Percentiles rank a stretch among this genome's conserved stretches.
phyloP scores from a whole-genome alignment of 2,329 filamentous ascomycete species.

The Byssochlamys sp. region DNA sequence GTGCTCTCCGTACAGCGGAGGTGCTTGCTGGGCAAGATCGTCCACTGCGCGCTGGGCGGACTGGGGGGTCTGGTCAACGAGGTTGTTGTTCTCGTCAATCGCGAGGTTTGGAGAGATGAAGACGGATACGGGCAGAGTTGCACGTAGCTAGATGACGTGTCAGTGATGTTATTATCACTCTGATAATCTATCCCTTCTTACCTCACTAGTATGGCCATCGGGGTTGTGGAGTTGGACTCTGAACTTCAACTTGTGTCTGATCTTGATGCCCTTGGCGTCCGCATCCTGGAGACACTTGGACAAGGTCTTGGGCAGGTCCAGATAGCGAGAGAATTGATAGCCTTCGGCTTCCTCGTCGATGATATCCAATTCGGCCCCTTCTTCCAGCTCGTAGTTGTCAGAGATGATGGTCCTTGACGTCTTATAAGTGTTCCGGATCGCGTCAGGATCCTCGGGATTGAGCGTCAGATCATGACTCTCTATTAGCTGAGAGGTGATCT shows the following conservation, averaged over 20 bases:
- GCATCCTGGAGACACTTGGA: slow-evolving; percentile 81
- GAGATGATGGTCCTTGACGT: slow-evolving; percentile 55
- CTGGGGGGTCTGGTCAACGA: slow-evolving; percentile 54
- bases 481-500: slow-evolving; percentile 67
- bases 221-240: slow-evolving; percentile 87
- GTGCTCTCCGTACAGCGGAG: slow-evolving; percentile 87
- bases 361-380: slow-evolving; percentile 48
- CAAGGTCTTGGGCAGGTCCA: slow-evolving; percentile 70
- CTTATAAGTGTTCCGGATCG: slow-evolving; percentile 44
- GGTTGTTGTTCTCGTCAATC: slow-evolving; percentile 74
- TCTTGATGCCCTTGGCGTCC: slow-evolving; percentile 78
- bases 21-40: slow-evolving; percentile 58
- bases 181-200: slow-evolving; percentile 29
- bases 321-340: slow-evolving; percentile 49
- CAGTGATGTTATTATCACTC: slow-evolving; percentile 6
- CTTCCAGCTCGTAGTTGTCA: slow-evolving; percentile 60
- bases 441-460: slow-evolving; percentile 38
- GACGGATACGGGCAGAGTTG: slow-evolving; percentile 79
- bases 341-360: slow-evolving; percentile 52
- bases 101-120: slow-evolving; percentile 93
- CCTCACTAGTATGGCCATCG: slow-evolving; percentile 86
- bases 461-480: slow-evolving; percentile 63
- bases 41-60: slow-evolving; percentile 41
- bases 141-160: slow-evolving; percentile 54
- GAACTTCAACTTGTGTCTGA: slow-evolving; percentile 85